These are phyloP conservation scores for Aegilops umbellulata DNA, from an alignment of 176 grass and related monocot species.

Conservation along the genomic window DNA sequence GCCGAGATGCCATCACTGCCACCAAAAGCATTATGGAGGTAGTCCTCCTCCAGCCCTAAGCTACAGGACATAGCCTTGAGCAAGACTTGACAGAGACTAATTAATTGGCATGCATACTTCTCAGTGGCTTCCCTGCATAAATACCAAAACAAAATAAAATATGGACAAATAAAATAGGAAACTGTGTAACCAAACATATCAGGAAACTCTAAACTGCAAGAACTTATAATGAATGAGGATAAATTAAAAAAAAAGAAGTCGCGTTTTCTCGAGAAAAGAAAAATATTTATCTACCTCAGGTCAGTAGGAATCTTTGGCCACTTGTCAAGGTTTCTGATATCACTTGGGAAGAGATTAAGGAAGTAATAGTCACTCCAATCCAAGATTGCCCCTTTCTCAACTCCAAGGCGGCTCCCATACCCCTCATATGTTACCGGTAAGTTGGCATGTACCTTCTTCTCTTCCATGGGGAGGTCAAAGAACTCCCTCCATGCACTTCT, in stretches of 20 bases:
- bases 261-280: background rate
- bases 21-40: conserved; percentile 43
- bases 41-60: conserved; percentile 51
- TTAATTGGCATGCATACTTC: conserved; percentile 42
- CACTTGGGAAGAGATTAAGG: conserved; percentile 44
- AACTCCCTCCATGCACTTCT: conserved; percentile 62
- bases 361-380: conserved; percentile 83
- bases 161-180: background rate
- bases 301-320: conserved; percentile 54
- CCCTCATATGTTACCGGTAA: conserved; percentile 63
- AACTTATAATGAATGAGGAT: background rate
- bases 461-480: conserved; percentile 52
- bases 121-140: conserved; percentile 53
- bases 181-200: background rate
- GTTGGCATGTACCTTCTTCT: conserved; percentile 55
- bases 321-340: conserved; percentile 40
- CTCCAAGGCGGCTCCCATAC: conserved; percentile 72
- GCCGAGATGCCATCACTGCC: conserved; percentile 34
- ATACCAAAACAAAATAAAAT: background rate
- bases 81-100: conserved; percentile 37
- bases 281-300: conserved; percentile 55
- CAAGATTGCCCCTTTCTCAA: conserved; percentile 59
- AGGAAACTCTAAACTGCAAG: background rate
- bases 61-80: conserved; percentile 55
- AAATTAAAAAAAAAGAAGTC: background rate